Conservation (phyloP, 441 rosid genomes). For the Codiaeum variegatum region DNA sequence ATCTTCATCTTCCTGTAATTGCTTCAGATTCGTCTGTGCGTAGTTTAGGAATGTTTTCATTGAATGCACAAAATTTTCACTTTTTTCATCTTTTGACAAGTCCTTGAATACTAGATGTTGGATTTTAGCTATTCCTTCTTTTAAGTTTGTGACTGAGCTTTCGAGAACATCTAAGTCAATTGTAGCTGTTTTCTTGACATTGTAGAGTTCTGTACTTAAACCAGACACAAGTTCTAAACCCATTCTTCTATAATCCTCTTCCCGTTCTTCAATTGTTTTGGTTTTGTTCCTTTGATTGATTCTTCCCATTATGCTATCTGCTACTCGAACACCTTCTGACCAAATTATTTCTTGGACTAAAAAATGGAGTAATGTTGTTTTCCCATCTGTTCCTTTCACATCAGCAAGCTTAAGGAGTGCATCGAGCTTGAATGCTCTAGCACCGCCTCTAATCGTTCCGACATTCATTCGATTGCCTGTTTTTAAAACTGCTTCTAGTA, state of each 20-base stretch:
- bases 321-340: conserved; percentile 80
- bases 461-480: conserved; percentile 95
- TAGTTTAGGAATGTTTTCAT: conserved; percentile 56
- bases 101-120: conserved; percentile 40
- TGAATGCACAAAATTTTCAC: conserved; percentile 43
- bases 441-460: conserved; percentile 93
- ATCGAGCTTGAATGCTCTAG: conserved; percentile 89
- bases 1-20: conserved; percentile 67
- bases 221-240: conserved; percentile 90
- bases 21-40: conserved; percentile 60
- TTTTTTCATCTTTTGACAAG: conserved; percentile 38
- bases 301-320: conserved; percentile 89
- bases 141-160: conserved; percentile 67
- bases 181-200: conserved; percentile 88
- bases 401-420: conserved; percentile 89
- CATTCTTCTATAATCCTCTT: conserved; percentile 84
- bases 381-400: conserved; percentile 88
- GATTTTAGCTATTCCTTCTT: conserved; percentile 58
- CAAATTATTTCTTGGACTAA: conserved; percentile 89
- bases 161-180: conserved; percentile 84
- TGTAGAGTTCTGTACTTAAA: conserved; percentile 68
- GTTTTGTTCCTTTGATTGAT: conserved; percentile 56
- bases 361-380: conserved; percentile 83
- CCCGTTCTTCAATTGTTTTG: conserved; percentile 64
- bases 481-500: conserved; percentile 88